Evolutionary conservation across 2,329 filamentous ascomycete genomes (phyloP).

Genomic region (Rhexocercosporidium sp.): DNA sequence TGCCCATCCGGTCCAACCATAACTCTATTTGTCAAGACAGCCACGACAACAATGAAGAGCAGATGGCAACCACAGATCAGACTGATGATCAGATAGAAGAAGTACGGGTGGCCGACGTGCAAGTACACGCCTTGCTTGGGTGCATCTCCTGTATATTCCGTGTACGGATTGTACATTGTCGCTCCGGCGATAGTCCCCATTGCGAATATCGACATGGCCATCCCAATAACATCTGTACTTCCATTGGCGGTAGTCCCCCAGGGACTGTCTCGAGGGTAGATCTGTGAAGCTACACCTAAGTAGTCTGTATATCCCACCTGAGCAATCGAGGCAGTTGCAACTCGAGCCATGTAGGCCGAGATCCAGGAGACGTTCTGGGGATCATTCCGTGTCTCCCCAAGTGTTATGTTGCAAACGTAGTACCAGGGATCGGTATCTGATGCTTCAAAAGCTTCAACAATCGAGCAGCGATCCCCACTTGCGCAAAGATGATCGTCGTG

Average conservation of each 20-base stretch:
- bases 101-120: constrained; percentile 50
- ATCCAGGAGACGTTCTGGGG: constrained; percentile 36
- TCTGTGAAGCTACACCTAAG: constrained; percentile 41
- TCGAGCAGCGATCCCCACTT: constrained; percentile 29
- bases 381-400: constrained; percentile 45
- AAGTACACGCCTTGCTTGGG: constrained; percentile 31
- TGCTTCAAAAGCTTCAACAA: constrained; percentile 48
- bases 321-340: constrained; percentile 47
- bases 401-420: constrained; percentile 48
- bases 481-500: constrained; percentile 33
- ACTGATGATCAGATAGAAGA: constrained; percentile 48
- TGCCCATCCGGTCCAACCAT: constrained; percentile 36
- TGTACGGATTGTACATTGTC: constrained; percentile 29
- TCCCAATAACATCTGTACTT: constrained; percentile 43
- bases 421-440: constrained; percentile 46
- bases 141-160: constrained; percentile 16
- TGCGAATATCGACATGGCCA: constrained; percentile 45
- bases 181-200: constrained; percentile 40
- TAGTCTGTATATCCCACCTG: constrained; percentile 46
- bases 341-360: constrained; percentile 43
- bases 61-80: constrained; percentile 34
- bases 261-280: constrained; percentile 49
- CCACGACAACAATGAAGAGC: constrained; percentile 34
- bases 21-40: constrained; percentile 36
- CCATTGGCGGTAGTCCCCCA: constrained; percentile 46